Base-by-base conservation (phyloP, 192 early-diverging fungal genomes). In the Coemansia pectinata region DNA sequence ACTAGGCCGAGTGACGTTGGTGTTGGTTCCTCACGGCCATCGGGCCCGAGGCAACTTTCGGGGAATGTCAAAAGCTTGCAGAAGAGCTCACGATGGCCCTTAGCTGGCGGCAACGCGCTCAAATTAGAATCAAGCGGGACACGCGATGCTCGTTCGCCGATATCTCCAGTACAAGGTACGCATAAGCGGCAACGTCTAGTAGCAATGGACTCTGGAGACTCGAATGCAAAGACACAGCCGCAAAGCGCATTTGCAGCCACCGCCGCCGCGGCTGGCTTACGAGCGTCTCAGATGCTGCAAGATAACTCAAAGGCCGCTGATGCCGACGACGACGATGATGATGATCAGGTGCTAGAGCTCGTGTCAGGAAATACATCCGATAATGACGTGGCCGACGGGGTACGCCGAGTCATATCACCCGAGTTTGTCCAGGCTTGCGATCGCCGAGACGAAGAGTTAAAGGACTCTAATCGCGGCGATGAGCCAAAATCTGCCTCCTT, bases 101-200 rank as follows among this genome's bases (percentile, higher is more conserved):
- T 21, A 12, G 11, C 38, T 40, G 15, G 19, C 19, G 59, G 21
- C 17, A 33, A 36, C 8, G 19, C 59, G 7, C 59, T 40, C 59
- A 21, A 21, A 9, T 19, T 61, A 40, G 59, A 36, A 10, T 40
- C 34, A 5, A 39, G 34, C 21, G n/a, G 8, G 21, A 7, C 36
- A 40, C 59, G 59, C 59, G 59, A 61, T 40, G 17, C 59, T 21
- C 21, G n/a, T 23, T 61, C 19, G 59, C 59, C n/a, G 36, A 39
- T 23, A 40, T 40, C 59, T 12, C 59, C 38, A 21, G 21, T 19
- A 6, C 36, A 21, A 23, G 59, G 36, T 5, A 17, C 59, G 21
- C 40, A 4, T 10, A 61, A 61, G 19, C 59, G 59, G 19, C 59
- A 19, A 40, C 59, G 59, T 7, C 8, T 61, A 40, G 59, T 7